phyloP scores from a whole-genome alignment of 2,329 filamentous ascomycete genomes.

The Xylariaceae sp. region DNA sequence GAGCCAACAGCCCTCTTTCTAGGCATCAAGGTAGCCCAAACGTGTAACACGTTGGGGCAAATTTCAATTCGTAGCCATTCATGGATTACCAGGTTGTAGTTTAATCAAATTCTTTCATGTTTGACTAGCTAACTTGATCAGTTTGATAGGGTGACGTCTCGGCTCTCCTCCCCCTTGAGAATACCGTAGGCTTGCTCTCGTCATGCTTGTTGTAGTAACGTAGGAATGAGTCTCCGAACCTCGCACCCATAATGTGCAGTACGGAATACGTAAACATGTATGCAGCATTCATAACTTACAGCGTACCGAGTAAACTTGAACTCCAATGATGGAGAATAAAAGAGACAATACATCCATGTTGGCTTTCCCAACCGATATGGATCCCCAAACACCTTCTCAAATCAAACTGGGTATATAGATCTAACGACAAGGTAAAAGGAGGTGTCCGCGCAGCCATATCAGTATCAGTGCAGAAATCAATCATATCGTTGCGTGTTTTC shows the following conservation, averaged over 20 bases:
- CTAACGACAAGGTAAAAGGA: conserved; percentile 35
- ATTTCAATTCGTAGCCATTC: conserved; percentile 1
- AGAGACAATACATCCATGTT: conserved; percentile 25
- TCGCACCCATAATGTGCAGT: conserved; percentile 4
- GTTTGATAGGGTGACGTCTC: neutral
- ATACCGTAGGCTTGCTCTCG: conserved; percentile 1
- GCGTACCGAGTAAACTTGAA: conserved; percentile 12
- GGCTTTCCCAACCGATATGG: conserved; percentile 30
- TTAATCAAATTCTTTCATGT: neutral
- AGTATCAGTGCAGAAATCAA: conserved; percentile 8
- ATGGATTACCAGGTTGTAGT: conserved; percentile 3
- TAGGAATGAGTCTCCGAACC: too few relatives aligned
- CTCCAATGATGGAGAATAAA: conserved; percentile 19
- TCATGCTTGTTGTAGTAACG: too few relatives aligned
- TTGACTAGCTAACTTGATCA: neutral
- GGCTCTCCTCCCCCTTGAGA: neutral
- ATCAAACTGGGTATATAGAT: conserved; percentile 39
- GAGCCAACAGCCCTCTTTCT: too few relatives aligned
- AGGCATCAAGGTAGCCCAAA: too few relatives aligned
- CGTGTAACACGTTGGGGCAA: too few relatives aligned
- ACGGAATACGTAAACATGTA: conserved; percentile 18
- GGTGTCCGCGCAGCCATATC: conserved; percentile 24
- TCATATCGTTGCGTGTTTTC: conserved; percentile 11
- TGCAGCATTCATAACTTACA: conserved; percentile 20
- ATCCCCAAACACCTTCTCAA: conserved; percentile 30